phyloP scores from a whole-genome alignment of 2,329 filamentous ascomycete species.

The Coniochaeta sp. region DNA sequence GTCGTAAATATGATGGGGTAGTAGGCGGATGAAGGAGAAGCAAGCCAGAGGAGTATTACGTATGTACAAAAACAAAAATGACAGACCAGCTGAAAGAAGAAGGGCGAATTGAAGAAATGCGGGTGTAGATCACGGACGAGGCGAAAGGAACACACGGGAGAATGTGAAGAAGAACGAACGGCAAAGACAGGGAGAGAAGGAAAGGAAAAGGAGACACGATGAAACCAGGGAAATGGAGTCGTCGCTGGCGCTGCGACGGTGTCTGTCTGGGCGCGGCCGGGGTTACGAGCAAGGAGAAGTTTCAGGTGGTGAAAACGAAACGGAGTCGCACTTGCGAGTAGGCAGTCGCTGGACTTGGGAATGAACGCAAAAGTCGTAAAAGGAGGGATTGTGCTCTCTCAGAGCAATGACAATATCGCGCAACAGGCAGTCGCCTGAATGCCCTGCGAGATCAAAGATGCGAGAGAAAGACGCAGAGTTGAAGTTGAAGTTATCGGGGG shows the following conservation, averaged over 20 bases:
- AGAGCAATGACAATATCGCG: too few species aligned
- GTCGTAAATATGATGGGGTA: too few species aligned
- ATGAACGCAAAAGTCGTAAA: too few species aligned
- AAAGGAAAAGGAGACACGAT: neutral
- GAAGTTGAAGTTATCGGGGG: neutral
- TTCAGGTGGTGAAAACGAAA: neutral
- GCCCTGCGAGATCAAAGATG: too few species aligned
- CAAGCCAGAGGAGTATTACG: neutral
- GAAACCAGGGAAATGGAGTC: neutral
- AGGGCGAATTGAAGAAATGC: neutral
- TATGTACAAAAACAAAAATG: too few species aligned
- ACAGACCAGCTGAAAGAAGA: conserved; percentile 2
- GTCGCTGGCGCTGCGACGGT: conserved; percentile 1
- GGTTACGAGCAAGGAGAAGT: neutral
- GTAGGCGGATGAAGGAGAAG: neutral
- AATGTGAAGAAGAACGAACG: neutral
- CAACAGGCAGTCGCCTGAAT: too few species aligned
- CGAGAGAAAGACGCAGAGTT: too few species aligned
- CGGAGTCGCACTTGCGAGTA: neutral
- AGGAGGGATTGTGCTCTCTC: too few species aligned
- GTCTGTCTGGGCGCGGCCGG: conserved; percentile 2
- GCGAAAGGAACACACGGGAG: neutral
- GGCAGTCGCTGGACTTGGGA: too few species aligned
- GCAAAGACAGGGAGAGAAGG: neutral
- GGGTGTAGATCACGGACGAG: neutral